Percentiles rank a stretch among this genome's conserved stretches.
Conservation (phyloP, 495 filamentous ascomycete species). For the Penicillium alfredii region DNA sequence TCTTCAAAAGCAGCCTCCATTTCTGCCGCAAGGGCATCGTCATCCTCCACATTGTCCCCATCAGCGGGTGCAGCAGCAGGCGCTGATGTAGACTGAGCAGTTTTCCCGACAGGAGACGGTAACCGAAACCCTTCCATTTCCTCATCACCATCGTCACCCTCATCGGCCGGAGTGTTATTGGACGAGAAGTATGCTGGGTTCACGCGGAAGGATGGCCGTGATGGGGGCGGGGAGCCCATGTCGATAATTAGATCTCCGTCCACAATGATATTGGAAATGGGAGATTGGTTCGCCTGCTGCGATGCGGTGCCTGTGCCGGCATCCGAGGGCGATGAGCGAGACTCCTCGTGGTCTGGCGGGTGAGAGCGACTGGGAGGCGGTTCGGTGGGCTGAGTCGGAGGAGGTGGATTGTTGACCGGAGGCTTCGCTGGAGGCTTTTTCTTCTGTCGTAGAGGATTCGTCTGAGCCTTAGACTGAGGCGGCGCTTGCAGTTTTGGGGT, state of each 20-base stretch:
- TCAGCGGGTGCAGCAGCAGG: slow-evolving; percentile 7
- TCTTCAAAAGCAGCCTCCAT: slow-evolving; percentile 47
- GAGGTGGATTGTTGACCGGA: slow-evolving; percentile 11
- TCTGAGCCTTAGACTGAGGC: slow-evolving; percentile 27
- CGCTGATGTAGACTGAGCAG: slow-evolving; percentile 9
- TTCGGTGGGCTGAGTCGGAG: slow-evolving; percentile 7
- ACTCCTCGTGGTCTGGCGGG: slow-evolving; percentile 17
- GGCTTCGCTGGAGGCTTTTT: slow-evolving; percentile 22
- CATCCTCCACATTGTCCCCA: slow-evolving; percentile 33
- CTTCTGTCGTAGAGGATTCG: slow-evolving; percentile 34
- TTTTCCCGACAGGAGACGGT: slow-evolving; percentile 33
- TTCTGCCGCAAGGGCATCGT: slow-evolving; percentile 40
- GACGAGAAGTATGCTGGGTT: slow-evolving; percentile 41
- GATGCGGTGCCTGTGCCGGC: slow-evolving; percentile 29
- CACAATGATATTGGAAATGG: slow-evolving; percentile 41
- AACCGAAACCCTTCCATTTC: slow-evolving; percentile 39
- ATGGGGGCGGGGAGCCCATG: slow-evolving; percentile 43
- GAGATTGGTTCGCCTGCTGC: slow-evolving; percentile 32
- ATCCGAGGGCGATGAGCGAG: slow-evolving; percentile 28
- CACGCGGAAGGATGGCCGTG: slow-evolving; percentile 31
- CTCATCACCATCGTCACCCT: slow-evolving; percentile 29
- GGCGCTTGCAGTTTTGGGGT: slow-evolving; percentile 25
- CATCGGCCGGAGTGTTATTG: slow-evolving; percentile 33
- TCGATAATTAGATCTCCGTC: slow-evolving; percentile 47
- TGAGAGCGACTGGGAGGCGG: slow-evolving; percentile 14